Percentiles rank a stretch among this genome's conserved stretches.
phyloP scores from a whole-genome alignment of 225 moss, liverwort and hornwort species.

The Ulota crispa region DNA sequence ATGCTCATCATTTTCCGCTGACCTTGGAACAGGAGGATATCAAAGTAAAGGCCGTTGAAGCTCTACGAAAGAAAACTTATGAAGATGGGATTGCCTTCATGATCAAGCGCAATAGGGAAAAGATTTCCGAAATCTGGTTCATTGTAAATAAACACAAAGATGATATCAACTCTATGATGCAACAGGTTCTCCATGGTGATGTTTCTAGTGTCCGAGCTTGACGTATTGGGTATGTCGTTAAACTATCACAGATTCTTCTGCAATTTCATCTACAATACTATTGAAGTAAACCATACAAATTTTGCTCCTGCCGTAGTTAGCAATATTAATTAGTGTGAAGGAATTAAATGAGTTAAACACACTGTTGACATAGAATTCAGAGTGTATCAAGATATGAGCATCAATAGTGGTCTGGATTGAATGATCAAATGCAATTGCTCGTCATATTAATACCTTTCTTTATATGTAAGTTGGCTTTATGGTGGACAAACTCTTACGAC shows the following conservation, averaged over 20 bases:
- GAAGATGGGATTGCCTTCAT: slow-evolving; percentile 41
- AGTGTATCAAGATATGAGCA: too few relatives aligned
- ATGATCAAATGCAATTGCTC: too few relatives aligned
- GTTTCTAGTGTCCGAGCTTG: slow-evolving; percentile 34
- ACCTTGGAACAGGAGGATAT: slow-evolving; percentile 46
- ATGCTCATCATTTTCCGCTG: neutral
- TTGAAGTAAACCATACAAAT: too few relatives aligned
- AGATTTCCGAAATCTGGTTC: slow-evolving; percentile 54
- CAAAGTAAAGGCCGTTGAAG: slow-evolving; percentile 56
- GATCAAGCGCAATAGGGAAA: slow-evolving; percentile 54
- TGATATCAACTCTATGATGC: slow-evolving; percentile 42
- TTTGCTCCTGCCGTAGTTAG: too few relatives aligned
- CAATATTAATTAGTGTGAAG: neutral
- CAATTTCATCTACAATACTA: neutral
- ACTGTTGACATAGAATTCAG: neutral
- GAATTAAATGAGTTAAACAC: neutral
- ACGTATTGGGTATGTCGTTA: neutral
- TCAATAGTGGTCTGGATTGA: too few relatives aligned
- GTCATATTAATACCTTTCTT: too few relatives aligned
- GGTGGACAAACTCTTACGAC: too few relatives aligned
- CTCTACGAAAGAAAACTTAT: slow-evolving; percentile 33
- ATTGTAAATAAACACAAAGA: slow-evolving; percentile 43
- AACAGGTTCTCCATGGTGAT: slow-evolving; percentile 42
- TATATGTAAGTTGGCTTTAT: too few relatives aligned
- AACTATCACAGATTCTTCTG: neutral